Conservation (phyloP, 1,284 basidiomycete species). For the Ceratobasidium papillatum region DNA sequence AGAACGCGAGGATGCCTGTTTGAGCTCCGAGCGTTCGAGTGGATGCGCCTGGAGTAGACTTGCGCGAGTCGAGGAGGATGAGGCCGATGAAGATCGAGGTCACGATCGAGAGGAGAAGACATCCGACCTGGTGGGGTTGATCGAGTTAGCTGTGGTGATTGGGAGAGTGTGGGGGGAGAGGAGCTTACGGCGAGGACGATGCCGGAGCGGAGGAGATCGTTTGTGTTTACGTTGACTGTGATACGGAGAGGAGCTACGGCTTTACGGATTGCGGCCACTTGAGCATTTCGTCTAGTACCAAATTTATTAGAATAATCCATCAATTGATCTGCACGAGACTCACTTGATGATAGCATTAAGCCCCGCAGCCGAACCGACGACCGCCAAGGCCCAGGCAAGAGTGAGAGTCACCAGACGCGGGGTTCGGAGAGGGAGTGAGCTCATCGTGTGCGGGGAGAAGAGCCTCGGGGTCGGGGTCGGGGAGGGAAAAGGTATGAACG, state of each 20-base stretch:
- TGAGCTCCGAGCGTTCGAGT: constrained; percentile 40
- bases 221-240: constrained; percentile 41
- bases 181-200: constrained; percentile 38
- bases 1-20: constrained; percentile 56
- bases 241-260: constrained; percentile 31
- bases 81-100: constrained; percentile 52
- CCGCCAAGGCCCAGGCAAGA: constrained; percentile 54
- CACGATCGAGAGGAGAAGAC: constrained; percentile 56
- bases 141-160: neutral
- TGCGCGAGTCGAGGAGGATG: constrained; percentile 49
- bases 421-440: constrained; percentile 24
- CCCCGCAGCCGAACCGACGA: constrained; percentile 53
- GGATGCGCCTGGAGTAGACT: constrained; percentile 16
- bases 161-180: neutral
- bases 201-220: constrained; percentile 39
- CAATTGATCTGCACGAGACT: constrained; percentile 34
- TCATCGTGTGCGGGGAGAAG: constrained; percentile 7
- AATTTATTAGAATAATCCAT: neutral
- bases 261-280: constrained; percentile 35
- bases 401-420: constrained; percentile 52
- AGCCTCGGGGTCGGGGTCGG: constrained; percentile 17
- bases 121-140: constrained; percentile 50
- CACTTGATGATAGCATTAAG: constrained; percentile 58
- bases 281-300: constrained; percentile 20
- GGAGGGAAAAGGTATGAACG: neutral